Evolutionary conservation across 192 early-diverging fungal species (phyloP).

Genomic region (Backusella mclennaniae): DNA sequence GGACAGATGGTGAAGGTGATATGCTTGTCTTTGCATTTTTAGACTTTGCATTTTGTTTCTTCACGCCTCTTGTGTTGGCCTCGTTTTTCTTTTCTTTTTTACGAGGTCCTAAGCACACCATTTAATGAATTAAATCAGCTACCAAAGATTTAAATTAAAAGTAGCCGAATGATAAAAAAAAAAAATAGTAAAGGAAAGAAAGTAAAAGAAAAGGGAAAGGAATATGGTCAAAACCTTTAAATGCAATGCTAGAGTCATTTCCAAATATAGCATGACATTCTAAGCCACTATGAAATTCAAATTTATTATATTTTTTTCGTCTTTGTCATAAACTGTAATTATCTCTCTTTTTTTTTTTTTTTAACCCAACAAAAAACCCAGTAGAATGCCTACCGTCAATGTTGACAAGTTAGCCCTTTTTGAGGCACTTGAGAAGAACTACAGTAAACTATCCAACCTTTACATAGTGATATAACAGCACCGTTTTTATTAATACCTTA

Average conservation of each 20-base stretch:
- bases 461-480: not conserved
- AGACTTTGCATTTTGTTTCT: conserved; percentile 4
- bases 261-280: not conserved
- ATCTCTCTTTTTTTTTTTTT: conserved; percentile 7
- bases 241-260: not conserved
- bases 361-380: not conserved
- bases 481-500: conserved; percentile 7
- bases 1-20: not conserved
- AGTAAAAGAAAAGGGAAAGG: not conserved
- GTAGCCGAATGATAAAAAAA: not conserved
- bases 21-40: not conserved
- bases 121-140: not conserved
- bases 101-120: conserved; percentile 31
- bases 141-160: not conserved
- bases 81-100: conserved; percentile 28
- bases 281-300: not conserved
- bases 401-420: conserved; percentile 89
- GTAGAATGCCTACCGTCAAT: conserved; percentile 91
- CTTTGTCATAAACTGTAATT: not conserved
- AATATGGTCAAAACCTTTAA: not conserved
- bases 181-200: not conserved
- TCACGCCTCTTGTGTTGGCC: conserved; percentile 6
- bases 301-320: not conserved
- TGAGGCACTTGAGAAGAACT: conserved; percentile 74
- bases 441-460: conserved; percentile 54